These are phyloP conservation scores for Sextonia rubra DNA, from an alignment of 164 flowering plant species.

Conservation along the genomic window DNA sequence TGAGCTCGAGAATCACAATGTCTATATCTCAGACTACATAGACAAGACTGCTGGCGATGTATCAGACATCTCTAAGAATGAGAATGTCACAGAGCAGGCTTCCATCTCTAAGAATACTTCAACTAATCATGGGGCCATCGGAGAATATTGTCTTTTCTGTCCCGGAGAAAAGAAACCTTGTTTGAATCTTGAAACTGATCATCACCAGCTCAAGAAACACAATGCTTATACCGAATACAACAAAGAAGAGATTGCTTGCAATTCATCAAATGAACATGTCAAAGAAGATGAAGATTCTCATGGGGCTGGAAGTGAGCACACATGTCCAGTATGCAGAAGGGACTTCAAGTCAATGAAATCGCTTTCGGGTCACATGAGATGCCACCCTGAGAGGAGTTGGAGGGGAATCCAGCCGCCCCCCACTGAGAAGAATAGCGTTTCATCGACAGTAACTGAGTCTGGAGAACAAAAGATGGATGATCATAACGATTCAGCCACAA, in stretches of 20 bases:
- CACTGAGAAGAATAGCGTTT: slow-evolving; percentile 12
- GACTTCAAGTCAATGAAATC: slow-evolving; percentile 49
- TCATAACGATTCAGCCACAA: slow-evolving; percentile 13
- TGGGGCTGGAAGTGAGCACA: not conserved
- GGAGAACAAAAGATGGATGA: not conserved
- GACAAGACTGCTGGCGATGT: not conserved
- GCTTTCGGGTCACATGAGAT: slow-evolving; percentile 78
- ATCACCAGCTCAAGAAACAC: not conserved
- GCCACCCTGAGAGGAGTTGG: slow-evolving; percentile 61
- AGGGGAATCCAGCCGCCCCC: slow-evolving; percentile 54
- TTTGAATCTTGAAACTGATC: not conserved
- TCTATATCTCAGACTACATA: slow-evolving; percentile 15
- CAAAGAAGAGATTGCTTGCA: not conserved
- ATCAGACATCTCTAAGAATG: too few relatives aligned
- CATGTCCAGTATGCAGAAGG: slow-evolving; percentile 41
- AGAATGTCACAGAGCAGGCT: slow-evolving; percentile 23
- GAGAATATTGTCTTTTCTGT: not conserved
- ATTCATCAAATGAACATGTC: not conserved
- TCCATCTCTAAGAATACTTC: slow-evolving; percentile 49
- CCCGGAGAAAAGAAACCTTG: not conserved
- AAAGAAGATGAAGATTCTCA: not conserved
- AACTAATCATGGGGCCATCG: slow-evolving; percentile 33
- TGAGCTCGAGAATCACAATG: not conserved
- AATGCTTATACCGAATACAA: not conserved
- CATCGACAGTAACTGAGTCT: slow-evolving; percentile 17